Base-by-base conservation (phyloP, 2,329 filamentous ascomycete genomes). In the Sporothrix pallida region DNA sequence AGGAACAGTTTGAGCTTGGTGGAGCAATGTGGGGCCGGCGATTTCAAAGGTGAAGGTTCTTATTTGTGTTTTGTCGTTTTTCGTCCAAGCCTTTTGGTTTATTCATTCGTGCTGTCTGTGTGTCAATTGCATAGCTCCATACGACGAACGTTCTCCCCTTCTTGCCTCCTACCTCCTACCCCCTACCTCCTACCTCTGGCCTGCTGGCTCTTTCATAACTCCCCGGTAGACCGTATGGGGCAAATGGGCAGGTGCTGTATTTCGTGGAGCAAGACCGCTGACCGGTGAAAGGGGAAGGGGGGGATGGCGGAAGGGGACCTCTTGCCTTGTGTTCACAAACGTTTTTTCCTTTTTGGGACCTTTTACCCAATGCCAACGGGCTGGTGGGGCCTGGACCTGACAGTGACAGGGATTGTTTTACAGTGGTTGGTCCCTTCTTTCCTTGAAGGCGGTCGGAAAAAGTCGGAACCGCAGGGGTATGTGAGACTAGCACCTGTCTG, bases 401-500 rank as follows among this genome's bases (percentile, higher is more conserved):
- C 12, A 23, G 44, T 13, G 44, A 42, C 56, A 72, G 46, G 46
- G 70, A 17, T 50, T 26, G 23, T 26, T 26, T 15, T n/a, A 10
- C 17, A 44, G 52, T 65, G 52, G 68, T 44, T 48, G 17, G n/a
- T 10, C 7, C n/a, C 10, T n/a, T n/a, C 50, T 23, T 23, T 23
- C 56, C 56, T 71, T 67, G 67, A 17, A 54, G 20, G 48, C 31
- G 17, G 6, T 65, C 72, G 72, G 72, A 37, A 71, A 23, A 73
- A 73, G 56, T 71, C 72, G 72, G 72, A 73, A 58, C 13, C 15
- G 26, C n/a, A 56, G 58, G 56, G 58, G 62, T 50, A 50, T 37
- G 50, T 26, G 62, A 65, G 37, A 69, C 48, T 52, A 44, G 58
- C 31, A 56, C 17, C 31, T 23, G 50, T 31, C 8, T n/a, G 23